These are phyloP conservation scores for Pezicula neosporulosa DNA, from an alignment of 2,329 filamentous ascomycete genomes.

Conservation along the genomic window DNA sequence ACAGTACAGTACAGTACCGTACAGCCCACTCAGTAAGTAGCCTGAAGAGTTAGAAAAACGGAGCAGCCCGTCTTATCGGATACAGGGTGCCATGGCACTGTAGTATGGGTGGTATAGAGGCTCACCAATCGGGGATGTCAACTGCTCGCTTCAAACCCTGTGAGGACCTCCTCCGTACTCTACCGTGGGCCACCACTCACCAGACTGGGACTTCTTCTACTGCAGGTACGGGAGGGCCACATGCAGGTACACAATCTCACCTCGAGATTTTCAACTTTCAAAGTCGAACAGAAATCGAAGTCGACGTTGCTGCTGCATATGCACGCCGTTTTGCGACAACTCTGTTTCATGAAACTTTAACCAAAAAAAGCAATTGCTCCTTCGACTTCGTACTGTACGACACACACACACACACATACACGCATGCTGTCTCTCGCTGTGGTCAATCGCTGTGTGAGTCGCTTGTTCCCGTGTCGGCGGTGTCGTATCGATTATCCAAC, in stretches of 20 bases:
- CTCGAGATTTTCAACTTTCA: no score
- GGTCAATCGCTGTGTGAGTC: slow-evolving; percentile 5
- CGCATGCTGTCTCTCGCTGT: slow-evolving; percentile 2
- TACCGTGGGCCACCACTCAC: no score
- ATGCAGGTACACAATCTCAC: no score
- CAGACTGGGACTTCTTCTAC: no score
- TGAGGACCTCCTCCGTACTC: no score
- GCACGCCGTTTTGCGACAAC: not conserved
- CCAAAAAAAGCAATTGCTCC: not conserved
- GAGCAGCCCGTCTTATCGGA: slow-evolving; percentile 5
- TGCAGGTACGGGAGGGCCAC: no score
- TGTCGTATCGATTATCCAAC: slow-evolving; percentile 15
- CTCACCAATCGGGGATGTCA: slow-evolving; percentile 1
- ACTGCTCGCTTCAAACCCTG: no score
- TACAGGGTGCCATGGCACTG: not conserved
- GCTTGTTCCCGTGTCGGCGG: slow-evolving; percentile 17
- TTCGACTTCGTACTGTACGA: not conserved
- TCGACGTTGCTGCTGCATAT: not conserved
- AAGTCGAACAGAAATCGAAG: not conserved
- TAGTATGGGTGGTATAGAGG: not conserved
- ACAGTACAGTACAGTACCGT: no score
- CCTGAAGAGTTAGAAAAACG: not conserved
- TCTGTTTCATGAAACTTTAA: not conserved
- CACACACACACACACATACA: not conserved
- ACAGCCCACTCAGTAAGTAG: not conserved